phyloP scores from a whole-genome alignment of 495 filamentous ascomycete species.

The Tuber magnatum region DNA sequence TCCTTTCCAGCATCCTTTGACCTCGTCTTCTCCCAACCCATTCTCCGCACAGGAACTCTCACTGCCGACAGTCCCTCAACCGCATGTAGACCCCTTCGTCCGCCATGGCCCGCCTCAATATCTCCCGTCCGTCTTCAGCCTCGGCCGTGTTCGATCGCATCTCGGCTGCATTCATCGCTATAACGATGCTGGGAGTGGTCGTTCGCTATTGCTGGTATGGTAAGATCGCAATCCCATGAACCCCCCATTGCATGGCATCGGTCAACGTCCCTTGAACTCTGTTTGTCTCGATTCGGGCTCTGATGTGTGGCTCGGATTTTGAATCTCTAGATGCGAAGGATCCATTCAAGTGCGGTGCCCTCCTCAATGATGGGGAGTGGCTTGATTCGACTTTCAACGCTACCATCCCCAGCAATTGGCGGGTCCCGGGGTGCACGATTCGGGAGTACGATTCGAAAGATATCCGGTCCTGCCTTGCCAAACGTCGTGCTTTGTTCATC shows the following conservation, averaged over 20 bases:
- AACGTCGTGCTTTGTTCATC: constrained; percentile 50
- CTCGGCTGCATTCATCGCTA: constrained; percentile 28
- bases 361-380: constrained; percentile 52
- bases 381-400: constrained; percentile 42
- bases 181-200: constrained; percentile 38
- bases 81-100: constrained; percentile 1
- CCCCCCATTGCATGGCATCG: neutral
- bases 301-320: constrained; percentile 7
- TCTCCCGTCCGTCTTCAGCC: constrained; percentile 18
- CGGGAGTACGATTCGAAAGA: constrained; percentile 49
- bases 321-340: constrained; percentile 46
- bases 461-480: constrained; percentile 46
- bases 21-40: neutral
- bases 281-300: neutral
- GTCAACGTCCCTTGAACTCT: neutral
- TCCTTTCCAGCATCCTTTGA: neutral
- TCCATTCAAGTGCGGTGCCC: constrained; percentile 51
- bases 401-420: constrained; percentile 46
- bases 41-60: neutral
- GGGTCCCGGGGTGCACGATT: constrained; percentile 55
- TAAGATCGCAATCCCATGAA: constrained; percentile 23
- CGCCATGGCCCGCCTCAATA: constrained; percentile 25
- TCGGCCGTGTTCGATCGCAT: constrained; percentile 17
- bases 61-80: neutral
- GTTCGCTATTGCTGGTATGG: constrained; percentile 43